Evolutionary conservation across 2,329 filamentous ascomycete species (phyloP), one percentile per base, ranked within the genome.

Genomic region (Calonectria hongkongensis): DNA sequence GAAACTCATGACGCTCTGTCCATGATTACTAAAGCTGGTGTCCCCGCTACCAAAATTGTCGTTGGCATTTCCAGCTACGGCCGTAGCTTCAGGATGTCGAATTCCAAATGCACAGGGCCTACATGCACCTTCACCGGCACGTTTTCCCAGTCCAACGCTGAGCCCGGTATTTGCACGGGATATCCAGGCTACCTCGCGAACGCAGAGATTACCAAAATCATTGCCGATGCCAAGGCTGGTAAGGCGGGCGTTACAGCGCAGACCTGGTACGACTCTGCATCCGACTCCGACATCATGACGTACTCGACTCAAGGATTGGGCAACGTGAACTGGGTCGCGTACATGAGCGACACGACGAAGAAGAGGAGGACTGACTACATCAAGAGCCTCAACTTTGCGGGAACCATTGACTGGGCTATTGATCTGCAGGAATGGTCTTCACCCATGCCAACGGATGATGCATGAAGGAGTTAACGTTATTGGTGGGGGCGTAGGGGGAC

Each of bases 21-120:
- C 1, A 86, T 84, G 82, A 78, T 84, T 41, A 84, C 82, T 1
- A 84, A 83, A 60, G 82, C 82, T 1, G 82, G 82, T 3, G 83
- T 83, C 0, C 75, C 79, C 1, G 78, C 82, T 0, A 74, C 77
- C 65, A 85, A 83, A 75, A 54, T 82, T 7, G 66, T 82, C 15
- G 74, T 82, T 18, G 81, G 81, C 5, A 68, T 81, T n/a, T 73
- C 79, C 12, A 76, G 75, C 66, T 82, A 82, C 70, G 80, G 81
- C 21, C 76, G 81, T 4, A 78, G 75, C 66, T 82, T 82, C 74
- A 70, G 66, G 18, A 81, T 82, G 80, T 47, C 74, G 2, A 56
- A 79, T 4, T 51, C 79, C 9, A 74, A 70, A 16, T 82, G 81
- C 70, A 77, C 73, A 0, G 80, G 79, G 1, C 74, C 75, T 3